Conservation (phyloP, 2,329 filamentous ascomycete genomes). For the Aspergillus flavus region DNA sequence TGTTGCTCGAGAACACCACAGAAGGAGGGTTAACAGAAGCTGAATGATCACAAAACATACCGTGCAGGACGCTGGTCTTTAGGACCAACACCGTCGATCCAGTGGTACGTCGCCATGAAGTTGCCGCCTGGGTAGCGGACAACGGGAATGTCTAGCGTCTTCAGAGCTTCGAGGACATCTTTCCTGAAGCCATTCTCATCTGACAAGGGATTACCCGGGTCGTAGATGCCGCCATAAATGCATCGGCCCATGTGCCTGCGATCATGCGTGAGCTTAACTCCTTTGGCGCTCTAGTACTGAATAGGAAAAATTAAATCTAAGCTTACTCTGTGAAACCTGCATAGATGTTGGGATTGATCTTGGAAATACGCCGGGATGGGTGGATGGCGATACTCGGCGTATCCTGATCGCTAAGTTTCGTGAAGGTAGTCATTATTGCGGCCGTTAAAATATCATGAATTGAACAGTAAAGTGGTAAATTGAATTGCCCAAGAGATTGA, state of each 20-base stretch:
- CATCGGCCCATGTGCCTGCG: constrained; percentile 82
- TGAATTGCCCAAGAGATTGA: not conserved
- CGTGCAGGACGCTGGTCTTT: constrained; percentile 65
- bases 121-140: constrained; percentile 83
- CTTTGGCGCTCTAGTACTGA: not conserved
- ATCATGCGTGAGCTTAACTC: constrained; percentile 18
- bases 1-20: not conserved
- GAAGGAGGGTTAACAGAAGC: not conserved
- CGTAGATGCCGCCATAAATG: constrained; percentile 85
- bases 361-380: constrained; percentile 65
- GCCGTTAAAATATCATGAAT: constrained; percentile 3
- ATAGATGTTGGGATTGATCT: constrained; percentile 80
- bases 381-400: constrained; percentile 68
- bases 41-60: constrained; percentile 30
- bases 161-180: constrained; percentile 74
- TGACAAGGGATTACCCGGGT: constrained; percentile 72
- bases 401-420: constrained; percentile 63
- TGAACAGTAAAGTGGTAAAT: constrained; percentile 7
- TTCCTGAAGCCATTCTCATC: constrained; percentile 75
- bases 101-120: constrained; percentile 83
- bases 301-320: not conserved
- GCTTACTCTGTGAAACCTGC: constrained; percentile 80
- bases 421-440: constrained; percentile 70
- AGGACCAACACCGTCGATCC: constrained; percentile 79
- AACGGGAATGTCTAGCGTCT: constrained; percentile 74